Conservation (phyloP, 148 eudicot species). For the Vaccinium myrtillus region DNA sequence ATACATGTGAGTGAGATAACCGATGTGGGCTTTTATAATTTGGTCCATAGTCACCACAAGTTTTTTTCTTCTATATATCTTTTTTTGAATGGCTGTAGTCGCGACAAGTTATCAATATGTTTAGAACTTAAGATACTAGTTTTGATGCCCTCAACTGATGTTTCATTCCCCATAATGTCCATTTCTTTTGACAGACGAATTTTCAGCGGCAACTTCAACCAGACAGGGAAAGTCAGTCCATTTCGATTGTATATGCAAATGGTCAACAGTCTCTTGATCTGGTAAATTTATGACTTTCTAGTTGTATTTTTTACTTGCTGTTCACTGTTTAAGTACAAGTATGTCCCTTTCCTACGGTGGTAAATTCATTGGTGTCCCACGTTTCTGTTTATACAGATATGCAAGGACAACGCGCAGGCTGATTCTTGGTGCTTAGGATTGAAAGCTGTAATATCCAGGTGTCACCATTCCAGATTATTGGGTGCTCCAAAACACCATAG, state of each 20-base stretch:
- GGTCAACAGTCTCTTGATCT: conserved; percentile 40
- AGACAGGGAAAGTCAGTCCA: conserved; percentile 37
- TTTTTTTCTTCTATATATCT: background rate
- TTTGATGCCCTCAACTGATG: background rate
- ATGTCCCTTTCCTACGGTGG: background rate
- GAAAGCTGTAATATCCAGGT: conserved; percentile 34
- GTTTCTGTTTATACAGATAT: conserved; percentile 27
- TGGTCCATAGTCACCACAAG: background rate
- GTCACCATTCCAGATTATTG: conserved; percentile 14
- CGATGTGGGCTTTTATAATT: background rate
- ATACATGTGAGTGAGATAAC: background rate
- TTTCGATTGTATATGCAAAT: conserved; percentile 32
- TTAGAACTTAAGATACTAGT: background rate
- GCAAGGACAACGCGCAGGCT: conserved; percentile 46
- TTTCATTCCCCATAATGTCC: conserved; percentile 1
- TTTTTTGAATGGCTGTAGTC: too few relatives aligned
- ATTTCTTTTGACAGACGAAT: conserved; percentile 15
- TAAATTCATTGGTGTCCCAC: background rate
- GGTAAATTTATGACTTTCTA: conserved; percentile 23
- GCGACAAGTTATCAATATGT: too few relatives aligned
- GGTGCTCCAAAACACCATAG: conserved; percentile 22
- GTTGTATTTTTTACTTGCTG: background rate
- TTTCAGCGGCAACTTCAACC: conserved; percentile 34
- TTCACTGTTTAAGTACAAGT: background rate
- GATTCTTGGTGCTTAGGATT: conserved; percentile 45